phyloP scores from a whole-genome alignment of 768 basidiomycete genomes.

The Lentinus brumalis region DNA sequence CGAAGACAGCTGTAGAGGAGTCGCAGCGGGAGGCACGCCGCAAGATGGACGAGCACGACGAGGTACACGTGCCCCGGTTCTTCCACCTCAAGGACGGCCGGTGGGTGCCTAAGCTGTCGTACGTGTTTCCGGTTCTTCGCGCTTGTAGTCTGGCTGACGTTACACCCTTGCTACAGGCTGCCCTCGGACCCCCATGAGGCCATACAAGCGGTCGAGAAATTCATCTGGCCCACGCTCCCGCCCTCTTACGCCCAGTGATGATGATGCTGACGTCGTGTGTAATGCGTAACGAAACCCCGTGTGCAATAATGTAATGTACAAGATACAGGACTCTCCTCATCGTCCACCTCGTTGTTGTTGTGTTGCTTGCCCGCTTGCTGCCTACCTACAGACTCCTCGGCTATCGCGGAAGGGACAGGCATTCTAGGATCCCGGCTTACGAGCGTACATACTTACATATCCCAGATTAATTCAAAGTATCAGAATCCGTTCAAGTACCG shows the following conservation, averaged over 20 bases:
- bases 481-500: too few relatives aligned
- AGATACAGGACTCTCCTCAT: neutral
- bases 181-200: conserved; percentile 72
- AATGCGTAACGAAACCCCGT: neutral
- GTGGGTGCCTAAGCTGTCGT: conserved; percentile 83
- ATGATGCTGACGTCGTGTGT: neutral
- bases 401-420: neutral
- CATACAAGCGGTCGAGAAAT: conserved; percentile 64
- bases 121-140: conserved; percentile 32
- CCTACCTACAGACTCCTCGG: neutral
- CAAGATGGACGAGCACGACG: conserved; percentile 72
- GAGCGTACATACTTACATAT: too few relatives aligned
- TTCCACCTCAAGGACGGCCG: conserved; percentile 77
- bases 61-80: conserved; percentile 72
- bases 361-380: neutral
- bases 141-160: neutral
- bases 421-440: neutral
- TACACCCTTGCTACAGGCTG: conserved; percentile 46
- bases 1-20: conserved; percentile 90
- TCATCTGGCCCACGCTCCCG: conserved; percentile 63
- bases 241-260: conserved; percentile 10
- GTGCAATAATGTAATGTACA: neutral
- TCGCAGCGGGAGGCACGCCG: conserved; percentile 82
- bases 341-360: neutral
- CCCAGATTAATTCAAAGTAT: too few relatives aligned